Base-by-base conservation (phyloP, 768 basidiomycete species). In the Amanita phalloides region DNA sequence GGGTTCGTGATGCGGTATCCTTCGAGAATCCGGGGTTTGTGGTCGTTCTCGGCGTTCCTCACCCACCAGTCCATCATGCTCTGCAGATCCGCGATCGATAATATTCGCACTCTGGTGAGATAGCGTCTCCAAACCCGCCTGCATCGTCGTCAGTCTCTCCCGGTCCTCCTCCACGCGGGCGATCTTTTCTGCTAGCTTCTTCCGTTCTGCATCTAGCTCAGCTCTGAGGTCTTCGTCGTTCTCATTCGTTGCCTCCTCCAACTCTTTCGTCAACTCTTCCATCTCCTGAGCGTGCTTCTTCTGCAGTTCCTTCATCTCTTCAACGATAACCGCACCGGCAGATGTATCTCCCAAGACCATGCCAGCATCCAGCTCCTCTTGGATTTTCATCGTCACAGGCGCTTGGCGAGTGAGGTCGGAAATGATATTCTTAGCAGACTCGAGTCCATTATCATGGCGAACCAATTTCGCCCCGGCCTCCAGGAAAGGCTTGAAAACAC, bases 381-480 rank as follows among this genome's bases (percentile, higher is more conserved):
- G 60, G 32, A 62, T 59, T 20, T 49, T 49, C 36, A 61, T 41
- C 9, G 54, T 10, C 11, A 54, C 43, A 0, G 60, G 56, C n/a
- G 25, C n/a, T 14, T 38, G 43, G 21, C 50, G 30, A 32, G 54
- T n/a, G 57, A 74, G 56, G 43, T 63, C 60, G 25, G 65, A 63
- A 1, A 76, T 41, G 41, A 72, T 60, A 21, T 58, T 45, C 0
- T 60, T 63, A 1, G 73, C 62, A 9, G 67, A 66, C 3, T 58
- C 44, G 35, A 61, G 57, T 1, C 63, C 64, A 30, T 65, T 66
- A 33, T 58, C 56, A 49, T 74, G 70, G 23, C 74, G 71, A 9
- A 66, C 56, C n/a, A 76, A 49, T 7, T 53, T 53, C 0, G 74
- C 71, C 13, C 73, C 71, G 56, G 65, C 66, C 32, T 72, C 67